Conservation (phyloP, 176 grass and related monocot species). For the Lolium perenne region DNA sequence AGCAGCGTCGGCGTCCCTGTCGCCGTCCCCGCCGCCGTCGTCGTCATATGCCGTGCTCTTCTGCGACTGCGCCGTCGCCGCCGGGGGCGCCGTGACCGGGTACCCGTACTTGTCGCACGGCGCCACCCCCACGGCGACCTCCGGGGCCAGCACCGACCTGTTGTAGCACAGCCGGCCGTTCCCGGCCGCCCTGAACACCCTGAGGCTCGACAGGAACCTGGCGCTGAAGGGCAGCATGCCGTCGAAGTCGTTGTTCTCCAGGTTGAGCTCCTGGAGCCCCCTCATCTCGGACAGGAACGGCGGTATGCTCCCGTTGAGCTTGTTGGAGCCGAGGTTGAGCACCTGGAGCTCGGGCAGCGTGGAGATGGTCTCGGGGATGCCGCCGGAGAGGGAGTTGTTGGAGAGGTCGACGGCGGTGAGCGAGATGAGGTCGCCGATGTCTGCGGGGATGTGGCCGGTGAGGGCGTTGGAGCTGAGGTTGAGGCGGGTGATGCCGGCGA, state of each 20-base stretch:
- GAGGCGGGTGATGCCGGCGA: constrained; percentile 63
- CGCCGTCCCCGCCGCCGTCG: constrained; percentile 46
- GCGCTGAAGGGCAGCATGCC: constrained; percentile 80
- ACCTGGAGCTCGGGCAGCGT: constrained; percentile 77
- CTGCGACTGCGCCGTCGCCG: constrained; percentile 56
- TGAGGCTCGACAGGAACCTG: constrained; percentile 65
- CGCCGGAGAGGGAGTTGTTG: constrained; percentile 71
- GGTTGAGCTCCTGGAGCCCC: constrained; percentile 64
- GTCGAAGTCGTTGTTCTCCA: constrained; percentile 92
- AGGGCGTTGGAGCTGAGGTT: constrained; percentile 89
- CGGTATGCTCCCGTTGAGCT: constrained; percentile 85
- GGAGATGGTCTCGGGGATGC: constrained; percentile 70
- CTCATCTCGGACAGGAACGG: constrained; percentile 63
- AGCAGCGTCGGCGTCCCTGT: constrained; percentile 33
- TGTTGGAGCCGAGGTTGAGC: constrained; percentile 87
- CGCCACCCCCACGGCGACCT: constrained; percentile 75
- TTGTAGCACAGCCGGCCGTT: constrained; percentile 96
- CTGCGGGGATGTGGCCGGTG: constrained; percentile 65
- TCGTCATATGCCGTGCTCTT: constrained; percentile 58
- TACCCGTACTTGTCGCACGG: constrained; percentile 90
- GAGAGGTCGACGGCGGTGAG: constrained; percentile 69
- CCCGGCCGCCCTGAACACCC: constrained; percentile 71
- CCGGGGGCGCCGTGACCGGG: constrained; percentile 68
- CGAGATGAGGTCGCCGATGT: constrained; percentile 75
- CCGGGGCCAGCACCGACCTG: constrained; percentile 62